Percentiles rank a stretch among this genome's conserved stretches.
Conservation (phyloP, 306 rosid genomes). For the Vicia sativa region DNA sequence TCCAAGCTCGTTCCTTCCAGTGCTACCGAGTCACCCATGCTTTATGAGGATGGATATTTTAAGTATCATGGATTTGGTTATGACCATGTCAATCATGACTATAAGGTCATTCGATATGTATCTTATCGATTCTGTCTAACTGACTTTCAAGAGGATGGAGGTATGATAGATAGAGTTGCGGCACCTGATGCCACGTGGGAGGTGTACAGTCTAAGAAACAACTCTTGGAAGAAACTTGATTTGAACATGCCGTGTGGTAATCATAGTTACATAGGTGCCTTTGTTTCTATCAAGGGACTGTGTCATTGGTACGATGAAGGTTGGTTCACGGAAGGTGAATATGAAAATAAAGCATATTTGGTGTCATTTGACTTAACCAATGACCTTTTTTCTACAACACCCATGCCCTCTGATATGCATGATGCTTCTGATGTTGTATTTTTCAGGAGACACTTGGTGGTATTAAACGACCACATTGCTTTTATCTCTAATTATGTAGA, state of each 20-base stretch:
- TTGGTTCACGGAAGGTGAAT: background rate
- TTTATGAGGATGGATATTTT: background rate
- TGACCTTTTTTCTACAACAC: background rate
- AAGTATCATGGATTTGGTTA: background rate
- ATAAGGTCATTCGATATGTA: background rate
- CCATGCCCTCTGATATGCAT: background rate
- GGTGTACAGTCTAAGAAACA: too few species aligned
- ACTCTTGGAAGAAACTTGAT: background rate
- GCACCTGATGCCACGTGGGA: background rate
- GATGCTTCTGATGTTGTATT: background rate
- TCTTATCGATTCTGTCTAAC: background rate
- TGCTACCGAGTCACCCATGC: background rate
- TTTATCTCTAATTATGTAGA: background rate
- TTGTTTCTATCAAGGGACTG: background rate
- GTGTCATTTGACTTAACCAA: constrained; percentile 1
- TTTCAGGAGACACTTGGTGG: background rate
- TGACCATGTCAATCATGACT: background rate
- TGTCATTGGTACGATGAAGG: background rate
- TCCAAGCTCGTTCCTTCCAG: background rate
- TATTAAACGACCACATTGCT: background rate
- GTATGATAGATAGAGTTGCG: too few species aligned
- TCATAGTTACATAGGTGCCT: background rate
- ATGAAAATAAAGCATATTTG: background rate
- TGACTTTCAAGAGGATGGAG: too few species aligned
- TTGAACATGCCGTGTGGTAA: background rate